A percentile compares a stretch with the other conserved stretches of the same genome.
Evolutionary conservation across 768 basidiomycete species (phyloP).

Genomic region (Daedaleopsis sinensis): DNA sequence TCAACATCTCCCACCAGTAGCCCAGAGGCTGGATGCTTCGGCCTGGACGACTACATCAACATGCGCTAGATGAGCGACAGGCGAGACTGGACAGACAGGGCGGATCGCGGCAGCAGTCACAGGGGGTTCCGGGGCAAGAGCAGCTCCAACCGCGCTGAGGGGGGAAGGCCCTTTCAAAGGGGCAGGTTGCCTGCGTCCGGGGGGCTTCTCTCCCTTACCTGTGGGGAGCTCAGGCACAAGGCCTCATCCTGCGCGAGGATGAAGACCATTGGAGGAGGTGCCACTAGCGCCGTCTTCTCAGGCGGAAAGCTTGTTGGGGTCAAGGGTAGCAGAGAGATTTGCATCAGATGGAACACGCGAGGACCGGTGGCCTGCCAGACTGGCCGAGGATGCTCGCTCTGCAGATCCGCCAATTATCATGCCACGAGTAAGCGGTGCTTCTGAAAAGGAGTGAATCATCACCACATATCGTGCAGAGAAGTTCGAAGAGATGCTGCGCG

Average conservation of each 20-base stretch:
- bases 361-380: too few relatives aligned
- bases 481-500: not conserved
- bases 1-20: too few relatives aligned
- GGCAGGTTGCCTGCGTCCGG: too few relatives aligned
- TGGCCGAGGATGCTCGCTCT: not conserved
- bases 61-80: too few relatives aligned
- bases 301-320: not conserved
- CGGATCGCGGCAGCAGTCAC: too few relatives aligned
- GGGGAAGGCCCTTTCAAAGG: too few relatives aligned
- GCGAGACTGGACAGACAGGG: too few relatives aligned
- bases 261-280: not conserved
- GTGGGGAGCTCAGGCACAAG: not conserved
- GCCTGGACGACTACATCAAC: too few relatives aligned
- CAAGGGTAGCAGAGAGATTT: not conserved
- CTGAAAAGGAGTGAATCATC: conserved; percentile 4
- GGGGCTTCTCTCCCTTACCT: too few relatives aligned
- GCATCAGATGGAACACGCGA: not conserved
- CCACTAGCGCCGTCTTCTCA: not conserved
- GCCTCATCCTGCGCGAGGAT: not conserved
- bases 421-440: conserved; percentile 6
- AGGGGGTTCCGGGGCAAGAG: too few relatives aligned
- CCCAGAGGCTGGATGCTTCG: too few relatives aligned
- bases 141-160: too few relatives aligned
- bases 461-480: conserved; percentile 7
- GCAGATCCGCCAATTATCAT: conserved; percentile 4